Evolutionary conservation across 2,329 filamentous ascomycete genomes (phyloP).

Genomic region (Phialophora chinensis): DNA sequence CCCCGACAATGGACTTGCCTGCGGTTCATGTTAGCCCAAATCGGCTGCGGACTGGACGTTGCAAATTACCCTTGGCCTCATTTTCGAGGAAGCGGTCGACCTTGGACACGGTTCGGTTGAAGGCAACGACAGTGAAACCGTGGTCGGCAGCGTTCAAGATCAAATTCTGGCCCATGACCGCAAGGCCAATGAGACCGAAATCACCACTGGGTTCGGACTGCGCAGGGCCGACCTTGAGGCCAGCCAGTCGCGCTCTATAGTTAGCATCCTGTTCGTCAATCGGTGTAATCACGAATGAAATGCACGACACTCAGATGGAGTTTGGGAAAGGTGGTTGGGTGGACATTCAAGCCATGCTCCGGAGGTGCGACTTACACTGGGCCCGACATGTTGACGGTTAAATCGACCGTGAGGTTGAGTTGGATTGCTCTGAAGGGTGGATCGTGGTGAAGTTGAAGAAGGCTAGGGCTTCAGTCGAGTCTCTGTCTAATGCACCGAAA

Average conservation of each 20-base stretch:
- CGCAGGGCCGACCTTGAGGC: slow-evolving; percentile 71
- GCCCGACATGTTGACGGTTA: slow-evolving; percentile 39
- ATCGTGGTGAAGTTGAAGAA: slow-evolving; percentile 1
- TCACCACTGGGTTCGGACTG: slow-evolving; percentile 69
- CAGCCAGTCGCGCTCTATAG: slow-evolving; percentile 74
- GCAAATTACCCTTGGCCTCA: slow-evolving; percentile 74
- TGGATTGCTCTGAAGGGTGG: slow-evolving; percentile 13
- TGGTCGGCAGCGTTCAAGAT: slow-evolving; percentile 89
- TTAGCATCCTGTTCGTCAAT: slow-evolving; percentile 51
- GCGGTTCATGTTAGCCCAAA: slow-evolving; percentile 46
- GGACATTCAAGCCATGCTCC: neutral
- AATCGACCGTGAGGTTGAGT: slow-evolving; percentile 2
- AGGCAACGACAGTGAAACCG: slow-evolving; percentile 95
- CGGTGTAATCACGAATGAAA: slow-evolving; percentile 12
- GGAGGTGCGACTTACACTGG: slow-evolving; percentile 37
- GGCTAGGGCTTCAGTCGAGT: slow-evolving; percentile 25
- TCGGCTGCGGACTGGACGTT: neutral
- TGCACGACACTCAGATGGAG: neutral
- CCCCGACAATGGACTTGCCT: slow-evolving; percentile 93
- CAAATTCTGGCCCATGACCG: slow-evolving; percentile 88
- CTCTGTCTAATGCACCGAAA: slow-evolving; percentile 42
- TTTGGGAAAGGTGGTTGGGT: neutral
- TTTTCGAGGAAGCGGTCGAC: slow-evolving; percentile 92
- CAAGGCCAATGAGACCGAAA: slow-evolving; percentile 90
- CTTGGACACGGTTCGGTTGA: slow-evolving; percentile 98